Base-by-base conservation (phyloP, 805 yeast genomes). In the Groenewaldozyma salmanticensis region DNA sequence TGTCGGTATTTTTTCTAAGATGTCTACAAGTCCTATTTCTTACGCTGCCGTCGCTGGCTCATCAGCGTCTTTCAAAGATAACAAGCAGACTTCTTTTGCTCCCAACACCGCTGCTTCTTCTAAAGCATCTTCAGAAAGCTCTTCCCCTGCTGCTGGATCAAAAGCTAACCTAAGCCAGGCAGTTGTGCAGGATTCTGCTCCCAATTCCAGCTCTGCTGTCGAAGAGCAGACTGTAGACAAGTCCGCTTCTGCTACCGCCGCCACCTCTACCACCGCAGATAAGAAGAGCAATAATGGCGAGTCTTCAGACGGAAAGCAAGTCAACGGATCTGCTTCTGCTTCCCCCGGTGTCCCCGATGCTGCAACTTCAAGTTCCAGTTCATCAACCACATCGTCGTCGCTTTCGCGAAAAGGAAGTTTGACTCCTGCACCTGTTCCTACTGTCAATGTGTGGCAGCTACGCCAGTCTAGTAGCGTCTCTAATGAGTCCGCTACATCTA, bases 341-440 rank as follows among this genome's bases (percentile, higher is more conserved):
- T 37, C 45, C 7, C 34, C 49, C 22, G 42, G 21, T 18, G 52
- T 45, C 38, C 33, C 51, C 20, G 43, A 50, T 27, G 22, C 53
- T 19, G 47, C 45, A 29, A 52, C 61, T 21, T 54, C n/a, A n/a
- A n/a, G n/a, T n/a, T n/a, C n/a, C 31, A 13, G 31, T 9, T 27
- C 31, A 27, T 27, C 31, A 27, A 9, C 31, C 9, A 9, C 31
- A 27, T 9, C 31, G 13, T 27, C 31, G 13, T 9, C 31, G 31
- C 9, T 13, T 13, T 27, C 31, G 9, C 13, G 13, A 27, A 34
- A 58, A 47, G 37, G 46, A 44, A 60, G 52, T 57, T 27, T 74
- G 21, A 75, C 79, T 6, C 83, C 84, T 3, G 84, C 84, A 21
- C 83, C 84, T 11, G 67, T 75, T 21, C 84, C 83, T 27, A 61